Percentiles rank a stretch among this genome's conserved stretches.
phyloP scores from a whole-genome alignment of 495 filamentous ascomycete genomes.

The Annulohypoxylon moriforme region DNA sequence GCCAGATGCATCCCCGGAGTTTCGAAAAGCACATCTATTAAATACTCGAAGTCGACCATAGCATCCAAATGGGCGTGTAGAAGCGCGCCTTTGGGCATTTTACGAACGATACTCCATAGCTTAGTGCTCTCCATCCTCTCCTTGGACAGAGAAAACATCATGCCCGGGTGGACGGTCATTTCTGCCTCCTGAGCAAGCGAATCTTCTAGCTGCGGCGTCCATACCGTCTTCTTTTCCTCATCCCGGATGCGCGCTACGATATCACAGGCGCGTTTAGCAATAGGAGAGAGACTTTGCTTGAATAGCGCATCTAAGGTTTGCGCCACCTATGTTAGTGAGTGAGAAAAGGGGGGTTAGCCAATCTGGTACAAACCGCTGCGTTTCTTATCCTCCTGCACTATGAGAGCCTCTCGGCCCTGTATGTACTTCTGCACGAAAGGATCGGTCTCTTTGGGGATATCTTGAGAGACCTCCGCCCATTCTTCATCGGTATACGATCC shows the following conservation, averaged over 20 bases:
- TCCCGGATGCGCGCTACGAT: constrained; percentile 83
- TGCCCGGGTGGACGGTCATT: constrained; percentile 77
- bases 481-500: constrained; percentile 59
- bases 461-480: constrained; percentile 64
- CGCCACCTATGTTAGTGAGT: background rate
- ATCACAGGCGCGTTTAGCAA: constrained; percentile 76
- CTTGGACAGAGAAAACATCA: constrained; percentile 88
- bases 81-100: constrained; percentile 91
- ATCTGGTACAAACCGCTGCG: constrained; percentile 73
- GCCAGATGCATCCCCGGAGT: constrained; percentile 81
- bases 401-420: constrained; percentile 77
- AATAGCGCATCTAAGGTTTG: constrained; percentile 67
- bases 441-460: constrained; percentile 67
- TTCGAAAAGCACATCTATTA: constrained; percentile 74
- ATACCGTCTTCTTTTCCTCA: constrained; percentile 76
- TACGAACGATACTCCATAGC: constrained; percentile 84
- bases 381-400: constrained; percentile 81
- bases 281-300: constrained; percentile 75
- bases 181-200: constrained; percentile 63
- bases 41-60: constrained; percentile 86
- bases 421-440: constrained; percentile 84
- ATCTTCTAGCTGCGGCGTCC: constrained; percentile 77
- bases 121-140: constrained; percentile 81
- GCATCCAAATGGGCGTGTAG: constrained; percentile 90
- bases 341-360: background rate